Base-by-base conservation (phyloP, 371 early-diverging fungal genomes). In the Vairimorpha necatrix region DNA sequence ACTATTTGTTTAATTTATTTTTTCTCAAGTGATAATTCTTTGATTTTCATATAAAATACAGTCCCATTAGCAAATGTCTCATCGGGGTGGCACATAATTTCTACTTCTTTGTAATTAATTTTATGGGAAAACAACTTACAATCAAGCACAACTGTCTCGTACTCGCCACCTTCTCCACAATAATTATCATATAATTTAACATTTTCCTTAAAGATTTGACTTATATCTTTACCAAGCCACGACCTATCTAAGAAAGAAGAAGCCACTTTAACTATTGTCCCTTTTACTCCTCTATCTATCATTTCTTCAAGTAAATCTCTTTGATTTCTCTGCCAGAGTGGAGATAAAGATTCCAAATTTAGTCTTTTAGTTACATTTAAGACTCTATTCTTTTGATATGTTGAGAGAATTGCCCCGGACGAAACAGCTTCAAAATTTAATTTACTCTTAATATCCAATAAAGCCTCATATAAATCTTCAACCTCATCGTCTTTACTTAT, bases 141-240 rank as follows among this genome's bases (percentile, higher is more conserved):
- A 82, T 99, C 96, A 38, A 96, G 76, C 0, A 94, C 93, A 54
- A 96, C 87, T 11, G 94, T 92, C 83, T 99, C 99, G 81, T 91
- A 99, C 85, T 99, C 98, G 24, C 99, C 99, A 53, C 99, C 99
- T 86, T 99, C 99, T 47, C 98, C 99, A 83, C 96, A 95, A 7
- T 92, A 87, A 84, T 98, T 93, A 42, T 81, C 75, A 48, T 65
- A 34, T 3, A 76, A 24, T 9, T 62, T 39, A 42, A 69, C 74
- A 24, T 66, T 69, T 11, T 38, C 24, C 20, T 90, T 89, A 38
- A 87, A 87, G 88, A 95, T 90, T 71, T 91, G 87, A 7, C 73
- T 85, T 46, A 97, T 87, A 7, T 90, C 33, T 56, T 61, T 69
- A 46, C 76, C 74, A 39, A 86, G 47, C 53, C 77, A 81, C 0